A percentile compares a stretch with the other conserved stretches of the same genome.
These are phyloP conservation scores for Leptographium flavum DNA, from an alignment of 2,329 filamentous ascomycete genomes.

Conservation along the genomic window DNA sequence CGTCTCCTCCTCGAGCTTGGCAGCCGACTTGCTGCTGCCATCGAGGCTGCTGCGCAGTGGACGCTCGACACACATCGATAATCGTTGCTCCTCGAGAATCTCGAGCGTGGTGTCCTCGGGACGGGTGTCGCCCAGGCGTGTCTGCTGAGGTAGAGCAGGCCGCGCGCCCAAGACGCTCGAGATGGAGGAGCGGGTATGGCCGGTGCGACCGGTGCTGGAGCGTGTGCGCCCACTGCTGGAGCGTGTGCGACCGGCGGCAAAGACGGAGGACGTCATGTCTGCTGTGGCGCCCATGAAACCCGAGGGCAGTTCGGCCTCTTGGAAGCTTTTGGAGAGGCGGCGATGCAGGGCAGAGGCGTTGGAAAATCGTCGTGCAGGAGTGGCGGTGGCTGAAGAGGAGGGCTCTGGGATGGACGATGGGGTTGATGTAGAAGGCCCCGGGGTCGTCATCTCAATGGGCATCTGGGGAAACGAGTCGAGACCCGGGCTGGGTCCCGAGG, in stretches of 20 bases:
- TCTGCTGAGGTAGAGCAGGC: neutral
- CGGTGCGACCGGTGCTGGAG: slow-evolving; percentile 4
- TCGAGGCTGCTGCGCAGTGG: neutral
- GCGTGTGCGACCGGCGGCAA: slow-evolving; percentile 9
- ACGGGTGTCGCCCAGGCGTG: neutral
- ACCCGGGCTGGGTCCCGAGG: neutral
- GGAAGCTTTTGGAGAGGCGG: slow-evolving; percentile 20
- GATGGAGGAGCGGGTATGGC: slow-evolving; percentile 5
- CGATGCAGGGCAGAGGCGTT: slow-evolving; percentile 5
- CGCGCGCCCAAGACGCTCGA: slow-evolving; percentile 4
- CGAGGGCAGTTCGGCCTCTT: slow-evolving; percentile 29
- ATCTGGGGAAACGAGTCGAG: neutral
- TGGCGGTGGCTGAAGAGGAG: too few relatives aligned
- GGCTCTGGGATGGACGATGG: neutral
- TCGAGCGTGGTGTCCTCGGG: slow-evolving; percentile 1
- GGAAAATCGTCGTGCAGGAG: neutral
- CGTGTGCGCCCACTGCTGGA: slow-evolving; percentile 4
- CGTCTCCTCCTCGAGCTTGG: neutral
- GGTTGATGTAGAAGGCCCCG: neutral
- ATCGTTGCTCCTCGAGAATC: neutral
- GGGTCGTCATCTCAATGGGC: neutral
- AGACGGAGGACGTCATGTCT: slow-evolving; percentile 27
- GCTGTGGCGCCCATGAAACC: slow-evolving; percentile 34
- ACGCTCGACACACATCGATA: neutral
- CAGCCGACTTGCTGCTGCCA: neutral